Evolutionary conservation across 495 filamentous ascomycete genomes (phyloP).

Genomic region (Podospora fimiseda): DNA sequence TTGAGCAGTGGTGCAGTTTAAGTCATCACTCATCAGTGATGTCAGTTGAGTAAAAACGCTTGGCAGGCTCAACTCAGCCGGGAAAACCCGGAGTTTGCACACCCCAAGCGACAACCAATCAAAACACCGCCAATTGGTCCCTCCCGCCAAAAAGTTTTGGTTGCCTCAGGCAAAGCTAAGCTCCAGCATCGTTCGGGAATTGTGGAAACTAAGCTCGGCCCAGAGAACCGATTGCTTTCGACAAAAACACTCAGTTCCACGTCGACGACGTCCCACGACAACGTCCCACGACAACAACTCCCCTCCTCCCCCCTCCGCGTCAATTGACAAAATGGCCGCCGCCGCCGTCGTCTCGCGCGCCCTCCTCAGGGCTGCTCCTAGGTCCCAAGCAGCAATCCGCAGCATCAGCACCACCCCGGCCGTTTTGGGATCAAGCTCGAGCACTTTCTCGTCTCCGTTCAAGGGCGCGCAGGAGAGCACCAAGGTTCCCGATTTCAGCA

Average conservation of each 20-base stretch:
- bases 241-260: constrained; percentile 45
- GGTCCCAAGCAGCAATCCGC: constrained; percentile 32
- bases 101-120: constrained; percentile 27
- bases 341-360: constrained; percentile 42
- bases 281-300: neutral
- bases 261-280: constrained; percentile 11
- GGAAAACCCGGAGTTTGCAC: constrained; percentile 16
- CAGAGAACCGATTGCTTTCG: constrained; percentile 18
- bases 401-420: constrained; percentile 41
- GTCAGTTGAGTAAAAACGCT: constrained; percentile 3
- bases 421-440: constrained; percentile 28
- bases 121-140: constrained; percentile 16
- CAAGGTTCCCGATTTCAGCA: constrained; percentile 83
- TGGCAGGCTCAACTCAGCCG: constrained; percentile 10
- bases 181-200: constrained; percentile 18
- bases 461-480: constrained; percentile 49
- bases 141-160: constrained; percentile 2
- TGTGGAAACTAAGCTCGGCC: constrained; percentile 32
- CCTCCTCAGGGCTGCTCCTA: constrained; percentile 36
- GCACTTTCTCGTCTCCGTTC: constrained; percentile 51
- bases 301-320: constrained; percentile 4
- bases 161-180: constrained; percentile 28
- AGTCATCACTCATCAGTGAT: neutral
- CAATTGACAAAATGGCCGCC: constrained; percentile 36
- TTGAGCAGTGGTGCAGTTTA: neutral